Evolutionary conservation across 352 stramenopile species (phyloP), one percentile per base, ranked within the genome.

Genomic region (Thalassiosira allenii): DNA sequence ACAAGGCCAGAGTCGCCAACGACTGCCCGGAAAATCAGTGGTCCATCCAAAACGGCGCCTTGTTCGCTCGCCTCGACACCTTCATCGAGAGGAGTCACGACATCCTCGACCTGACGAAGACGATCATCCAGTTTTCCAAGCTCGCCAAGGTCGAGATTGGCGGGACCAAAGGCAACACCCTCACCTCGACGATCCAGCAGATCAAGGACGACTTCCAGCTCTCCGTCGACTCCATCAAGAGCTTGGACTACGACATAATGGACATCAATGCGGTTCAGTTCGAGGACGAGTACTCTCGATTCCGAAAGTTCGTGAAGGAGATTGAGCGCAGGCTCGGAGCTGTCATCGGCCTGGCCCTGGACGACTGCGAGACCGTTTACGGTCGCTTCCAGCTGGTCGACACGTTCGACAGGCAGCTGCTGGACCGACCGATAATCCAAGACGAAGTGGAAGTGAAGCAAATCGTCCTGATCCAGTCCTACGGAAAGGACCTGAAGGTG

Each of bases 401-500:
- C 76, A 97, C 92, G 30, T 99, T 99, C 74, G 97, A 99, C 65
- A 95, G 93, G 5, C 58, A 80, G 47, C 83, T 98, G 12, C 80
- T 98, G 5, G 96, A 98, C 67, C 94, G 96, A 2, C 95, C 95
- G 5, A 98, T 98, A 65, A 98, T 98, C 67, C 95, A 98, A 74
- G 95, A 98, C 71, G 96, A 98, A 84, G 91, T 98, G 5, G 96
- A 99, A 84, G 98, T 98, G 79, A 99, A 99, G 84, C 97, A 99
- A 64, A 95, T 99, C 2, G 91, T 91, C 2, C 93, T 99, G 2
- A 96, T 99, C 11, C 96, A 99, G 77, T 97, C 93, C 54, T 99
- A 98, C 73, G 96, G 95, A 40, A 91, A 96, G 61, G 97, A 99
- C 84, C 85, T 99, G 12, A 98, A 98, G 75, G 88, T 95, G n/a